Conservation (phyloP, 2,329 filamentous ascomycete species). For the Colletotrichum lupini region DNA sequence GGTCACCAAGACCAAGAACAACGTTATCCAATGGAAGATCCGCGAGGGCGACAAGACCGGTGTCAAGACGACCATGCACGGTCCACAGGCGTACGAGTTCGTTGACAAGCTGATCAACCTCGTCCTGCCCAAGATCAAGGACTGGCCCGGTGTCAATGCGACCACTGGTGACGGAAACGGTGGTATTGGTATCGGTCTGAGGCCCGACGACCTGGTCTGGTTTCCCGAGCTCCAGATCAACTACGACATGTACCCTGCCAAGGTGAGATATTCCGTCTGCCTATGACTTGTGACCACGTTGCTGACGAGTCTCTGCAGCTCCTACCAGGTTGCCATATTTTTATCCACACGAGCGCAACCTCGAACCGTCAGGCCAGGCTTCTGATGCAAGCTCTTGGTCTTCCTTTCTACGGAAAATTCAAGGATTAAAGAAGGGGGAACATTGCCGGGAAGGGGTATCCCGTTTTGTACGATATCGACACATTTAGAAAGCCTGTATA, state of each 20-base stretch:
- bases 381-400: slow-evolving; percentile 61
- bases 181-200: slow-evolving; percentile 86
- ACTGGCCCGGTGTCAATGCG: slow-evolving; percentile 79
- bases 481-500: slow-evolving; percentile 32
- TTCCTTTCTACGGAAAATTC: slow-evolving; percentile 84
- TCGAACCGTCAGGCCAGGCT: slow-evolving; percentile 88
- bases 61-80: slow-evolving; percentile 80
- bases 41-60: slow-evolving; percentile 77
- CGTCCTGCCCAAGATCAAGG: slow-evolving; percentile 94
- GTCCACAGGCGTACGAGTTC: slow-evolving; percentile 89
- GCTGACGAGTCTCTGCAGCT: slow-evolving; percentile 59
- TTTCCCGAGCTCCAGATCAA: slow-evolving; percentile 97
- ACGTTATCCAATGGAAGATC: slow-evolving; percentile 81
- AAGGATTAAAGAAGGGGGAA: slow-evolving; percentile 44
- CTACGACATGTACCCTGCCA: slow-evolving; percentile 78
- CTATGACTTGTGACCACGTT: slow-evolving; percentile 61
- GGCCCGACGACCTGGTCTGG: slow-evolving; percentile 77
- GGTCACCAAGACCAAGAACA: slow-evolving; percentile 76
- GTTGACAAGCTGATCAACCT: slow-evolving; percentile 90
- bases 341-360: slow-evolving; percentile 84
- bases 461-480: slow-evolving; percentile 32
- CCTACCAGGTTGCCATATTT: slow-evolving; percentile 88
- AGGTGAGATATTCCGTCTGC: slow-evolving; percentile 39
- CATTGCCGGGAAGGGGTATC: background rate
- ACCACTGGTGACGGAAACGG: slow-evolving; percentile 86